Evolutionary conservation across 2,329 filamentous ascomycete species (phyloP).

Genomic region (Fusarium oxysporum): DNA sequence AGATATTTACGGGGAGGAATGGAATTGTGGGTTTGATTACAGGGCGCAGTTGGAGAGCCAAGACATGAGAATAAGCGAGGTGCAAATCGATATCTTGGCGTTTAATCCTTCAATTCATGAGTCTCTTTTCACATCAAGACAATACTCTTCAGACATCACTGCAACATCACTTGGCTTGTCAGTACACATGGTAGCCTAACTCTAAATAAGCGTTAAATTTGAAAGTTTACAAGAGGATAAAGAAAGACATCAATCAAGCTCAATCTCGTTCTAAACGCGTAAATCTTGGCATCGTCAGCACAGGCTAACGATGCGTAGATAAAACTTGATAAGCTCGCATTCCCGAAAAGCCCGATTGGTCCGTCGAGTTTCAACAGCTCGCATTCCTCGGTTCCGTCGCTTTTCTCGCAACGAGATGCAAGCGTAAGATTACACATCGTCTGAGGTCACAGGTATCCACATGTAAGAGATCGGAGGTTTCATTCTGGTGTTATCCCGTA

Average conservation of each 20-base stretch:
- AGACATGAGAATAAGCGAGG: slow-evolving; percentile 17
- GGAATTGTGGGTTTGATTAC: slow-evolving; percentile 4
- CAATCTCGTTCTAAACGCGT: background rate
- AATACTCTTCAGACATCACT: background rate
- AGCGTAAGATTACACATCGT: background rate
- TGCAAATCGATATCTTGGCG: slow-evolving; percentile 20
- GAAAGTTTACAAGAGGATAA: rapidly evolving
- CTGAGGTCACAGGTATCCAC: background rate
- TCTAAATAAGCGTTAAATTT: background rate
- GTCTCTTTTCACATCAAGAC: background rate
- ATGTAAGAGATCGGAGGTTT: background rate
- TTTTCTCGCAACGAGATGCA: background rate
- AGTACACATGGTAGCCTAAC: rapidly evolving
- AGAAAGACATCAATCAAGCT: background rate
- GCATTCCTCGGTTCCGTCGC: background rate
- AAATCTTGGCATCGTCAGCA: background rate
- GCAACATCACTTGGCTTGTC: rapidly evolving
- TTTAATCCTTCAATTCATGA: background rate
- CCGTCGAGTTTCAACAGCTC: background rate
- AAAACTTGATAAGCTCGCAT: background rate
- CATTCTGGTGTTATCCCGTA: background rate
- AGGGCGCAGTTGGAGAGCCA: slow-evolving; percentile 23
- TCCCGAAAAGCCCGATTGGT: background rate
- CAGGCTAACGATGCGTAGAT: background rate
- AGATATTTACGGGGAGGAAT: slow-evolving; percentile 5